phyloP scores from a whole-genome alignment of 306 rosid species.

The Crotalaria pallida region DNA sequence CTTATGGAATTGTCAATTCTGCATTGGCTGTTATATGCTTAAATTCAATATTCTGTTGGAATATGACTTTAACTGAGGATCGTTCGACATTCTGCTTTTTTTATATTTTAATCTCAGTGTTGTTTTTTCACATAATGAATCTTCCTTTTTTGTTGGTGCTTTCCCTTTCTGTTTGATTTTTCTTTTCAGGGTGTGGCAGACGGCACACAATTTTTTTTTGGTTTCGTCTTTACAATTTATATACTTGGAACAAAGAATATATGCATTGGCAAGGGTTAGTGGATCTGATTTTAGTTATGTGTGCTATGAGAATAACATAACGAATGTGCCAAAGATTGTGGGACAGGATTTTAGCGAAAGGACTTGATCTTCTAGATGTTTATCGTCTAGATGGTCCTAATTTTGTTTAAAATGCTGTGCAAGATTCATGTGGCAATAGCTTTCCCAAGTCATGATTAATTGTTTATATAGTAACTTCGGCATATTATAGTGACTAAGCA shows the following conservation, averaged over 20 bases:
- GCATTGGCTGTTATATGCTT: constrained; percentile 60
- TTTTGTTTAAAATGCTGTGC: constrained; percentile 7
- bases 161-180: constrained; percentile 37
- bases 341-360: constrained; percentile 30
- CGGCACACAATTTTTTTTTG: constrained; percentile 29
- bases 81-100: constrained; percentile 35
- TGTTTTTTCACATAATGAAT: constrained; percentile 71
- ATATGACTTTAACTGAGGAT: constrained; percentile 44
- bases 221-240: constrained; percentile 27
- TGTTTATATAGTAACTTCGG: constrained; percentile 26
- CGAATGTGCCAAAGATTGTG: constrained; percentile 45
- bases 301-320: constrained; percentile 34
- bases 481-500: constrained; percentile 7
- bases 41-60: constrained; percentile 31
- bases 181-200: constrained; percentile 46
- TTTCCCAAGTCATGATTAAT: constrained; percentile 24
- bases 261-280: constrained; percentile 41
- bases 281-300: constrained; percentile 25
- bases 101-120: constrained; percentile 36
- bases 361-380: constrained; percentile 30
- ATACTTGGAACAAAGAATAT: constrained; percentile 55
- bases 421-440: constrained; percentile 21
- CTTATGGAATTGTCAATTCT: constrained; percentile 32
- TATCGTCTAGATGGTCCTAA: constrained; percentile 26
- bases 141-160: constrained; percentile 51